These are phyloP conservation scores for Geotrichum siamense DNA, from an alignment of 1,139 yeast genomes.

Conservation along the genomic window DNA sequence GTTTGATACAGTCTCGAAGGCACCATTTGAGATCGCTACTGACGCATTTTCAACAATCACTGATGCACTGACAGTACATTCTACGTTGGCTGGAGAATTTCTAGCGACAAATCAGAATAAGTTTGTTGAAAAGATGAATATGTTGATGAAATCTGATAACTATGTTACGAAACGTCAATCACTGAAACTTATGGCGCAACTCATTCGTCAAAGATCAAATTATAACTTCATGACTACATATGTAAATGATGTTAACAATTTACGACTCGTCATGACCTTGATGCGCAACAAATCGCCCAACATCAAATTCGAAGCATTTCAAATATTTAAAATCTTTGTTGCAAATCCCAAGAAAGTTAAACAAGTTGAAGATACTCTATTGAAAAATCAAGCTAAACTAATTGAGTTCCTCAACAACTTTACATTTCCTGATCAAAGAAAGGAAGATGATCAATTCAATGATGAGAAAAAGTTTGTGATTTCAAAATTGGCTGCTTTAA, in stretches of 20 bases:
- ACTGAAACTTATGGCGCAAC: constrained; percentile 64
- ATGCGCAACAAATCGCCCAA: constrained; percentile 85
- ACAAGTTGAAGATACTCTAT: constrained; percentile 68
- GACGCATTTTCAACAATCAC: constrained; percentile 53
- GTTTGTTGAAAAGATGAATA: constrained; percentile 59
- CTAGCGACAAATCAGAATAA: constrained; percentile 39
- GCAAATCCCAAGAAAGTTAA: constrained; percentile 90
- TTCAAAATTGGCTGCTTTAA: constrained; percentile 59
- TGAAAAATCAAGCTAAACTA: constrained; percentile 73
- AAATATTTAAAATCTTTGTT: constrained; percentile 82
- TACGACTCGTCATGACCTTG: constrained; percentile 78
- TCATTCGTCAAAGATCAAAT: constrained; percentile 70
- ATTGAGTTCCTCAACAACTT: constrained; percentile 58
- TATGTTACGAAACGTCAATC: constrained; percentile 93
- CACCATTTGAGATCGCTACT: constrained; percentile 19
- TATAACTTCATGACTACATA: constrained; percentile 66
- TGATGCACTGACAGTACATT: constrained; percentile 64
- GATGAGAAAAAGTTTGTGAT: constrained; percentile 80
- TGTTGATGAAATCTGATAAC: constrained; percentile 63
- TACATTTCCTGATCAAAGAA: constrained; percentile 47
- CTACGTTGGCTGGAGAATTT: constrained; percentile 55
- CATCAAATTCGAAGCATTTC: constrained; percentile 84
- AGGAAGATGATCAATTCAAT: constrained; percentile 59
- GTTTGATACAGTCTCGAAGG: constrained; percentile 54
- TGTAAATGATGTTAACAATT: constrained; percentile 71